Conservation (phyloP, 1,139 yeast species). For the Candida buenavistaensis region DNA sequence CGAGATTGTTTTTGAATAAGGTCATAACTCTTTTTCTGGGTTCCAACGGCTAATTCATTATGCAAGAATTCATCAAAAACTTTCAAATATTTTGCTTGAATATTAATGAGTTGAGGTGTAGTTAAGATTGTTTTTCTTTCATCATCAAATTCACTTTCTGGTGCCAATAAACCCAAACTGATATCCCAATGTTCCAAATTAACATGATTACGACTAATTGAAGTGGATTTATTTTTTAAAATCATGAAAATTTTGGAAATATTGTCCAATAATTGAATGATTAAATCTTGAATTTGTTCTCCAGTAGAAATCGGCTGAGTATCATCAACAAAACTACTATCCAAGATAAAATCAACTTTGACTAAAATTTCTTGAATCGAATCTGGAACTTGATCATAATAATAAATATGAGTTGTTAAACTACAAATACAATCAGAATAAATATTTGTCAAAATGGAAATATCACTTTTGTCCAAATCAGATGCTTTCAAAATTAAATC, state of each 20-base stretch:
- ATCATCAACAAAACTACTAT: slow-evolving; percentile 19
- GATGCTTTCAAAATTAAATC: slow-evolving; percentile 36
- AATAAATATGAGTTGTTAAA: slow-evolving; percentile 70
- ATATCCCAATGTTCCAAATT: slow-evolving; percentile 46
- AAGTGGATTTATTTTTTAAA: slow-evolving; percentile 30
- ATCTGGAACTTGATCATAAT: slow-evolving; percentile 79
- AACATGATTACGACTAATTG: slow-evolving; percentile 42
- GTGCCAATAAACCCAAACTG: slow-evolving; percentile 36
- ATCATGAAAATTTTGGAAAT: slow-evolving; percentile 32
- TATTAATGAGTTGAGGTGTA: slow-evolving; percentile 23
- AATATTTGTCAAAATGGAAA: slow-evolving; percentile 26
- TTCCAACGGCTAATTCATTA: slow-evolving; percentile 26
- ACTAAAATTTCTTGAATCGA: slow-evolving; percentile 58
- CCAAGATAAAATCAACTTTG: slow-evolving; percentile 37
- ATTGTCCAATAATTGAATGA: slow-evolving; percentile 33
- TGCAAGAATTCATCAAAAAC: slow-evolving; percentile 36
- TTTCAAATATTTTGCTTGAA: slow-evolving; percentile 34
- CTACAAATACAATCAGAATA: slow-evolving; percentile 56
- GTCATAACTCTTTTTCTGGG: slow-evolving; percentile 8
- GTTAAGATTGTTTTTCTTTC: slow-evolving; percentile 19
- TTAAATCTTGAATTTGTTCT: slow-evolving; percentile 25
- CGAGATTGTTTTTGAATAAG: slow-evolving; percentile 8
- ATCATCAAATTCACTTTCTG: slow-evolving; percentile 22
- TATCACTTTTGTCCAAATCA: slow-evolving; percentile 22
- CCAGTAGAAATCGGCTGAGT: slow-evolving; percentile 10